phyloP scores from a whole-genome alignment of 164 flowering plant species.

The Chimonanthus salicifolius region DNA sequence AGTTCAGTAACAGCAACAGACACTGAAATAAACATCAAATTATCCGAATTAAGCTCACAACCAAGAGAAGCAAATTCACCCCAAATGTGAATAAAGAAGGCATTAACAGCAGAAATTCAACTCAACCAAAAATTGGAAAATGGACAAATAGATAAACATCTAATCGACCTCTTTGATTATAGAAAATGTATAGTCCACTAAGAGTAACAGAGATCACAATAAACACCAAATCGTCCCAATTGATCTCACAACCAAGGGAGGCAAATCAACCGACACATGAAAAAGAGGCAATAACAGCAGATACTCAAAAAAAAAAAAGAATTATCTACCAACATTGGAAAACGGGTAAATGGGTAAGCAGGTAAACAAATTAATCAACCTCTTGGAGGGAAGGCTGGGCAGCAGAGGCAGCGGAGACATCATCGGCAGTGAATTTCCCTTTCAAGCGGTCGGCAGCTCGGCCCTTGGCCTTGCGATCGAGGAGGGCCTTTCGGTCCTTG shows the following conservation, averaged over 20 bases:
- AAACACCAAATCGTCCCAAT: too few relatives aligned
- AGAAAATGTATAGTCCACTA: too few relatives aligned
- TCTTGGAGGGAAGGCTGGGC: constrained; percentile 15
- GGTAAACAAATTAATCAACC: constrained; percentile 9
- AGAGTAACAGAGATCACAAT: too few relatives aligned
- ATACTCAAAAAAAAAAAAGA: too few relatives aligned
- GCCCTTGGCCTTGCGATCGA: constrained; percentile 31
- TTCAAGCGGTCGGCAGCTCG: constrained; percentile 23
- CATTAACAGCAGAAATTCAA: too few relatives aligned
- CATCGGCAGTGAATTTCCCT: constrained; percentile 28
- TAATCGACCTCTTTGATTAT: constrained; percentile 14
- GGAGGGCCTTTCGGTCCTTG: constrained; percentile 28
- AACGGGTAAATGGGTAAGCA: neutral
- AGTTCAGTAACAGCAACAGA: too few relatives aligned
- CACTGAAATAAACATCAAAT: too few relatives aligned
- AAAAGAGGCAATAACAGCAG: too few relatives aligned
- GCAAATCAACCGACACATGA: too few relatives aligned
- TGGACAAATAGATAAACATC: neutral
- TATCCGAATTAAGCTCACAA: too few relatives aligned
- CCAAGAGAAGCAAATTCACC: too few relatives aligned
- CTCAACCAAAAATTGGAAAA: neutral
- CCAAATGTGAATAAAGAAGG: neutral
- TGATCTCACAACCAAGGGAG: too few relatives aligned
- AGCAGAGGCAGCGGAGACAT: constrained; percentile 14
- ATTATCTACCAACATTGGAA: neutral